A percentile compares a stretch with the other conserved stretches of the same genome.
Conservation (phyloP, 2,329 filamentous ascomycete species). For the Neonectria ditissima region DNA sequence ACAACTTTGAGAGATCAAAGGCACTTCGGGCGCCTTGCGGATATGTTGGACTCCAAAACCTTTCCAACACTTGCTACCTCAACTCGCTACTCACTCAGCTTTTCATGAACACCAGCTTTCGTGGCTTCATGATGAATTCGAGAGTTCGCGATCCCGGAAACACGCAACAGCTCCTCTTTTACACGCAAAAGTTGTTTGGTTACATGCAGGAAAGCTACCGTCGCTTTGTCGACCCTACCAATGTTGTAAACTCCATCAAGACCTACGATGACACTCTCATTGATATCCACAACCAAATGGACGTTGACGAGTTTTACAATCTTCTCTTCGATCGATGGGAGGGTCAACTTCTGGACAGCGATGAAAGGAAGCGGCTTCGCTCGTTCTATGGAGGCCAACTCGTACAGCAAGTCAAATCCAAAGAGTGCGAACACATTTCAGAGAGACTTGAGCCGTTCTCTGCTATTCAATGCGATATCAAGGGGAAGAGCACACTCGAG, state of each 20-base stretch:
- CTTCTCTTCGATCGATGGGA: constrained; percentile 93
- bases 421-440: constrained; percentile 93
- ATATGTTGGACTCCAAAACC: constrained; percentile 89
- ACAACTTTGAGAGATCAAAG: constrained; percentile 72
- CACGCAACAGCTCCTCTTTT: constrained; percentile 76
- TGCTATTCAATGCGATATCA: constrained; percentile 95
- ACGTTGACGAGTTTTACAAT: constrained; percentile 98
- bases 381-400: constrained; percentile 92
- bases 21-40: constrained; percentile 81
- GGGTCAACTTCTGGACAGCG: constrained; percentile 74
- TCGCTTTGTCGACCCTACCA: constrained; percentile 78
- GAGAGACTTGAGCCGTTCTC: constrained; percentile 92
- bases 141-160: constrained; percentile 65
- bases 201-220: constrained; percentile 86
- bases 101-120: constrained; percentile 93
- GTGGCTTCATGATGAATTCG: constrained; percentile 82
- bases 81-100: constrained; percentile 95
- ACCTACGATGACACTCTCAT: constrained; percentile 87
- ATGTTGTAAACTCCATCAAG: constrained; percentile 79
- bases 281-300: constrained; percentile 93
- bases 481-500: constrained; percentile 84
- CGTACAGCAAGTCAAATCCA: constrained; percentile 94
- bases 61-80: constrained; percentile 96
- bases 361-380: constrained; percentile 79
- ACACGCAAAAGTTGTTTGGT: constrained; percentile 85